A percentile compares a stretch with the other conserved stretches of the same genome.
Evolutionary conservation across 441 rosid species (phyloP).

Genomic region (Gossypium schwendimanii): DNA sequence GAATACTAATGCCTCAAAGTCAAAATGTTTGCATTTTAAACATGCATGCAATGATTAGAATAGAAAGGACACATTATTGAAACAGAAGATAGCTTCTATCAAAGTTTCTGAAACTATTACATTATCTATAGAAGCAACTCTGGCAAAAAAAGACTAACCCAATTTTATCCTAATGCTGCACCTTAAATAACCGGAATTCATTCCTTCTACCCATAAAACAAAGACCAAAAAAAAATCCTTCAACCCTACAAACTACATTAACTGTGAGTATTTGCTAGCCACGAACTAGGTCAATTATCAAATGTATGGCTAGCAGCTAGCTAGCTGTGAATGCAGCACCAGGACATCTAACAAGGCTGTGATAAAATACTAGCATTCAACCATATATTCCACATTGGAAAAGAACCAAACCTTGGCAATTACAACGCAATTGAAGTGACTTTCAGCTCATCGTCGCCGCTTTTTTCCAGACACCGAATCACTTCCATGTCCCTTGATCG

Average conservation of each 20-base stretch:
- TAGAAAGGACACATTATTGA: too few relatives aligned
- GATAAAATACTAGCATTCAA: neutral
- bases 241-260: neutral
- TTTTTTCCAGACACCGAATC: constrained; percentile 54
- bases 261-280: constrained; percentile 16
- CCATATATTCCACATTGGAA: neutral
- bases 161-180: too few relatives aligned
- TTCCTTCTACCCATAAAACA: neutral
- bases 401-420: neutral
- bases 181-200: neutral
- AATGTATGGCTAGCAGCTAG: constrained; percentile 11
- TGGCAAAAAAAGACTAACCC: neutral
- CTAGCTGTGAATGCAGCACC: neutral
- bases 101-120: neutral
- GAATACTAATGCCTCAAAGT: too few relatives aligned
- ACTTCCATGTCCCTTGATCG: constrained; percentile 48
- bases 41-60: too few relatives aligned
- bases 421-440: constrained; percentile 1
- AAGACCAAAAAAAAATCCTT: too few relatives aligned
- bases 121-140: neutral
- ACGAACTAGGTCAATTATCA: constrained; percentile 15
- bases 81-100: neutral
- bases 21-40: too few relatives aligned
- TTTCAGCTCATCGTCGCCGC: constrained; percentile 43
- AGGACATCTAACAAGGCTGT: neutral